Evolutionary conservation across 2,329 filamentous ascomycete genomes (phyloP), one percentile per base, ranked within the genome.

Genomic region (Microcyclospora pomicola): DNA sequence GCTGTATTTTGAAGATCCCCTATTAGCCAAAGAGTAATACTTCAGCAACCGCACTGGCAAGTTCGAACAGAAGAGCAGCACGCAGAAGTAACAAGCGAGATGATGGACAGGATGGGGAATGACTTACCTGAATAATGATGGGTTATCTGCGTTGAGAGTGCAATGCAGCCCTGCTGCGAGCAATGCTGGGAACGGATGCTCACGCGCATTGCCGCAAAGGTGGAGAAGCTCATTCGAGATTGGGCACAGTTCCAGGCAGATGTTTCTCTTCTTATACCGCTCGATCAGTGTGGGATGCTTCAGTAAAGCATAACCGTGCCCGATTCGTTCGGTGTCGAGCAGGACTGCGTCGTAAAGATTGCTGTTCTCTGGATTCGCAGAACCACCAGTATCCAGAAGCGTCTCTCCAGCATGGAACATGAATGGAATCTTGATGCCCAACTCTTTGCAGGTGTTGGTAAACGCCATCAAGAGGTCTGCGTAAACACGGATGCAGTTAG

Each of bases 361-460:
- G 13, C 70, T 75, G 13, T 67, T 65, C 9, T 46, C 42, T 0
- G 64, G 61, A 45, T 84, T 76, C 1, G 69, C 68, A 5, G 75
- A 71, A 15, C 68, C 69, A 29, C 78, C 80, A 7, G 71, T 68
- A 24, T 82, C 75, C 1, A 67, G 51, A 4, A 82, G 64, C 1
- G 80, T 82, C 60, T 86, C 81, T 15, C 80, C 81, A 45, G 80
- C 83, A 59, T 86, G 80, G 50, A 85, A 82, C 30, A 85, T 63
- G 50, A 84, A 82, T 0, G 80, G 80, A 2, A 85, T 80, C 0
- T 75, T 65, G 3, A 80, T 42, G 0, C 52, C 49, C 1, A 63
- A 53, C 1, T 46, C 40, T 5, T 59, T 50, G 58, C 78, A 82
- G 1, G 64, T 59, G 24, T 62, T 49, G 37, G 66, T 60, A 50